These are phyloP conservation scores for Penicillium sp. DNA, from an alignment of 2,329 filamentous ascomycete genomes.

Conservation along the genomic window DNA sequence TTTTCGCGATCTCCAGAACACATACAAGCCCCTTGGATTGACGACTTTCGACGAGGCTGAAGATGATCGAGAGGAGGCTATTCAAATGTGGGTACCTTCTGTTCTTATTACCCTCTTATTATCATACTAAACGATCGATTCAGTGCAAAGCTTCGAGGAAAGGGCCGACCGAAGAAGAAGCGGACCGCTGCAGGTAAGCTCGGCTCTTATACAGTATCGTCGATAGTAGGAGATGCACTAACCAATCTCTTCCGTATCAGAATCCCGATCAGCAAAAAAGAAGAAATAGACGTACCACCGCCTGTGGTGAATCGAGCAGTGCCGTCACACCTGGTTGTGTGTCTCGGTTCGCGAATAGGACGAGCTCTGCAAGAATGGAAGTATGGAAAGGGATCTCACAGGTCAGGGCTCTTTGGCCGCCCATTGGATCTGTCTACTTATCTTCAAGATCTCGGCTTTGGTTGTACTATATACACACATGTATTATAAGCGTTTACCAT, in stretches of 20 bases:
- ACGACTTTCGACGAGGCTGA: conserved; percentile 73
- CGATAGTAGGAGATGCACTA: neutral
- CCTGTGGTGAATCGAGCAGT: neutral
- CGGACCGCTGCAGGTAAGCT: conserved; percentile 51
- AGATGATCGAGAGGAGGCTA: conserved; percentile 71
- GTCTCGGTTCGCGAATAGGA: neutral
- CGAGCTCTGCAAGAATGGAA: neutral
- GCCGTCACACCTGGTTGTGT: neutral
- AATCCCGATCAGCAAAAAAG: conserved; percentile 28
- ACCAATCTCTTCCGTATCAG: conserved; percentile 5
- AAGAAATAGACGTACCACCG: conserved; percentile 19
- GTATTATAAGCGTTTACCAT: neutral
- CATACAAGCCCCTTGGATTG: conserved; percentile 64
- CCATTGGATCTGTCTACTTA: neutral
- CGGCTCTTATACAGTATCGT: neutral
- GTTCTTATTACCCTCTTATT: neutral
- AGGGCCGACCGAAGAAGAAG: conserved; percentile 90
- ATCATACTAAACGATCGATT: conserved; percentile 16
- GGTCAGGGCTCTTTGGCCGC: neutral
- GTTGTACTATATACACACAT: neutral
- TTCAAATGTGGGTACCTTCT: conserved; percentile 55
- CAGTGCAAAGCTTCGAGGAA: conserved; percentile 76
- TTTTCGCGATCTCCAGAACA: conserved; percentile 70
- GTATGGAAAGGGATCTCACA: neutral
- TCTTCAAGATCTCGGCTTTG: neutral